Evolutionary conservation across 1,139 yeast species (phyloP), one percentile per base, ranked within the genome.

Genomic region (Spencermartinsiella ligniputridi): DNA sequence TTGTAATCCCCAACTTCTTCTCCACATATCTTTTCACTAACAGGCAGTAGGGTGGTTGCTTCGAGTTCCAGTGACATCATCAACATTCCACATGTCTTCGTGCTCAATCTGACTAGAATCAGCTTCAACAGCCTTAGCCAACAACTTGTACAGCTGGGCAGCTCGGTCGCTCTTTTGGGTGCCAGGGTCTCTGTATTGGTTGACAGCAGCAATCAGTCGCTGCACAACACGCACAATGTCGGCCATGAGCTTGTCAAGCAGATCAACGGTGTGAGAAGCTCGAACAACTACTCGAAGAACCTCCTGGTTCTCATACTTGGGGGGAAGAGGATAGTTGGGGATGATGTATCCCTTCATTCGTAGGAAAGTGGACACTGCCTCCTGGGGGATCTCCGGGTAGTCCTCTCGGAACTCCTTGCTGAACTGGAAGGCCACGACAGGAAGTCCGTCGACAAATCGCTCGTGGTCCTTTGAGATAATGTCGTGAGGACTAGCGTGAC

Each of bases 251-350:
- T 81, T 78, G 56, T 84, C 88, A 44, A 89, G 71, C 57, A 89
- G 69, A 61, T 84, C 89, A 53, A 83, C 71, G 27, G 85, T 74
- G 61, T 89, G 68, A 40, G 83, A 80, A 55, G 76, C 77, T 57
- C 95, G 78, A 41, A 87, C 90, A 24, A 89, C 97, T 19, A 89
- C 89, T 61, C 97, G 77, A 53, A 89, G 72, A 47, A 88, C 83
- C 64, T 89, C 96, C 34, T 64, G 61, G 35, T 68, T 59, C 35
- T 69, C 71, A 42, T 70, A 72, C 33, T 61, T 57, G 22, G 85
- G 81, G 27, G 96, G 95, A 56, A 89, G 74, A 50, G 83, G 89
- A 66, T 89, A 89, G 71, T 89, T 89, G 51, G 97, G 97, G 50
- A 89, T 75, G 61, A 89, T 89, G 76, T 83, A 89, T 3, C 95